These are phyloP conservation scores for Endoconidiophora laricicola DNA, from an alignment of 2,329 filamentous ascomycete species.

Conservation along the genomic window DNA sequence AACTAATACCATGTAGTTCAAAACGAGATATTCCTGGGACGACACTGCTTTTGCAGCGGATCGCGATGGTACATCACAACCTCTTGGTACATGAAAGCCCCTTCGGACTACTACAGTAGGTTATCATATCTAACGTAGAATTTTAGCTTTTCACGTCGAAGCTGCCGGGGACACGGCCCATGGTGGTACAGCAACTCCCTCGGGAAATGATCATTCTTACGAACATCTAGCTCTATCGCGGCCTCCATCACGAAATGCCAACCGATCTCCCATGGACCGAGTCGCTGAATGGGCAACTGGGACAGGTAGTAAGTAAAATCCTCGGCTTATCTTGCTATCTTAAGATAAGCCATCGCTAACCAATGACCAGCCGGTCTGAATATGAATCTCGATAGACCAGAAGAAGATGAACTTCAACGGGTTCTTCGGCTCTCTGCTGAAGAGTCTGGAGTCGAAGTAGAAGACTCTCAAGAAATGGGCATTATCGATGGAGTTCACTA, in stretches of 20 bases:
- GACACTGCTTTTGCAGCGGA: conserved; percentile 35
- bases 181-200: conserved; percentile 25
- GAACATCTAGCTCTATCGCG: conserved; percentile 35
- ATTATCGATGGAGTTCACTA: conserved; percentile 19
- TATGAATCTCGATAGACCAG: conserved; percentile 21
- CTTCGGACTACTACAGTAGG: neutral
- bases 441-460: conserved; percentile 5
- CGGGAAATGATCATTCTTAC: conserved; percentile 19
- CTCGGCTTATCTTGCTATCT: neutral
- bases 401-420: conserved; percentile 27
- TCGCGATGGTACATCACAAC: conserved; percentile 28
- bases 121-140: neutral
- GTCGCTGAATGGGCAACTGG: conserved; percentile 31
- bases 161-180: conserved; percentile 23
- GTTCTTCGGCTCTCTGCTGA: conserved; percentile 10
- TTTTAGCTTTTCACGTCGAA: conserved; percentile 38
- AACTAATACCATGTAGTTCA: conserved; percentile 23
- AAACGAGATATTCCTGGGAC: conserved; percentile 36
- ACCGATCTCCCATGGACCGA: conserved; percentile 38
- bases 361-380: conserved; percentile 14
- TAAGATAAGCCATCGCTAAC: neutral
- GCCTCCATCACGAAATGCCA: conserved; percentile 43
- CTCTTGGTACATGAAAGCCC: conserved; percentile 1
- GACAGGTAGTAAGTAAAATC: conserved; percentile 25
- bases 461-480: conserved; percentile 31